Base-by-base conservation (phyloP, 441 rosid genomes). In the Pelargonium myrrhifolium region DNA sequence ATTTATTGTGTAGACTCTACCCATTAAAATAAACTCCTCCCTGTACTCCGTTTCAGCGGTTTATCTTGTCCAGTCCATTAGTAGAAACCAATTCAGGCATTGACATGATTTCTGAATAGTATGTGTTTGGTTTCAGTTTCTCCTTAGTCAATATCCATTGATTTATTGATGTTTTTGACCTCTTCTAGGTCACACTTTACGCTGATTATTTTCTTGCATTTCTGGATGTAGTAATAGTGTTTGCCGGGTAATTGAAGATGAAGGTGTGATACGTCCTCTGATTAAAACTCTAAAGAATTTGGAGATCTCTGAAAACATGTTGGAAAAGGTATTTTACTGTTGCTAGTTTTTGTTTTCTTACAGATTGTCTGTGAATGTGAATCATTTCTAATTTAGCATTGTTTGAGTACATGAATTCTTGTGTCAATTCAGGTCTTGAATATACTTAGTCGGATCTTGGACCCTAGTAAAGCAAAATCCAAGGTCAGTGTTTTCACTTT, bases 381-480 rank as follows among this genome's bases (percentile, higher is more conserved):
- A 35, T 35, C 5, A 15, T 51, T 18, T 58, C 64, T 62, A 66
- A 59, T 74, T 67, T 65, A 3, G 31, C 55, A 31, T 70, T 69
- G 7, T 5, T 12, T 65, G 67, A 40, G 70, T 42, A 63, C 65
- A 28, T 66, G 64, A 31, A 59, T 68, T 26, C 53, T 71, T 76
- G 69, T 66, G 76, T 65, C 59, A 62, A 18, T 82, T 82, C 90
- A 92, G 95, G 75, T 80, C 60, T 79, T 89, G 80, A 81, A 86
- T 80, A 73, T 84, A 69, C 84, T 89, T 66, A 77, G 86, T 17
- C 84, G 87, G 72, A 77, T 89, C 59, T 82, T 92, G 51, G 88
- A 88, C 76, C 90, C 95, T 70, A 76, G 74, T 71, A 88, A 77
- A 77, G 90, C 85, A 87, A 84, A 81, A 78, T 83, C 87, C 58